Evolutionary conservation across 176 grass and related monocot genomes (phyloP), one percentile per base, ranked within the genome.

Genomic region (Puccinellia tenuiflora): DNA sequence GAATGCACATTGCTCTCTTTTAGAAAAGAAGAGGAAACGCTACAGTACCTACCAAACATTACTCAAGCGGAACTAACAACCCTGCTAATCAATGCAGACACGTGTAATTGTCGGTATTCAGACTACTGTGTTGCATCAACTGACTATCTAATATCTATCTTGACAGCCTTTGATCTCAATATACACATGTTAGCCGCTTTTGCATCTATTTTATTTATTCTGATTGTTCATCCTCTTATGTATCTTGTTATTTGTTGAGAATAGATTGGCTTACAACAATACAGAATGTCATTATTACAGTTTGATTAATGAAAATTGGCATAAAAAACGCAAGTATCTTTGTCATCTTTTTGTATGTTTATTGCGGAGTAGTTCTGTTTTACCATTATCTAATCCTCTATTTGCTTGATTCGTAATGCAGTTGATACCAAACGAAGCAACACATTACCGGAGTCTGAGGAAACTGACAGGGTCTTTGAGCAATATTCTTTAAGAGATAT

Each of bases 401-500:
- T 77, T n/a, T 77, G 0, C 5, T 38, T 57, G 7, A 21, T 81
- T 72, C 16, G 45, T 50, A 45, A 80, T 78, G 65, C 79, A 91
- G 90, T 75, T 88, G 84, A 79, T 6, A 80, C 47, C 3, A 90
- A 78, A 84, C 81, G 30, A 35, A 90, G 90, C 40, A 87, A 88
- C 63, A 81, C 83, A 83, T 78, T 92, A 63, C 56, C 77, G 51
- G 76, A 78, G 30, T 81, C 77, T 33, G 80, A 83, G 18, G 51
- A 85, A 81, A 76, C 40, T 52, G 78, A 85, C 66, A 26, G 9
- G 54, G 2, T 77, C 11, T 66, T 81, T 68, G 57, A 81, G 69
- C 90, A 94, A 76, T 66, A 59, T 66, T 86, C 76, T 52, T 82
- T 94, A 81, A 88, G 86, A 70, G 77, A 90, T 18, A 83, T 94